Conservation (phyloP, 169 alveolate species). For the Condylostoma magnum region DNA sequence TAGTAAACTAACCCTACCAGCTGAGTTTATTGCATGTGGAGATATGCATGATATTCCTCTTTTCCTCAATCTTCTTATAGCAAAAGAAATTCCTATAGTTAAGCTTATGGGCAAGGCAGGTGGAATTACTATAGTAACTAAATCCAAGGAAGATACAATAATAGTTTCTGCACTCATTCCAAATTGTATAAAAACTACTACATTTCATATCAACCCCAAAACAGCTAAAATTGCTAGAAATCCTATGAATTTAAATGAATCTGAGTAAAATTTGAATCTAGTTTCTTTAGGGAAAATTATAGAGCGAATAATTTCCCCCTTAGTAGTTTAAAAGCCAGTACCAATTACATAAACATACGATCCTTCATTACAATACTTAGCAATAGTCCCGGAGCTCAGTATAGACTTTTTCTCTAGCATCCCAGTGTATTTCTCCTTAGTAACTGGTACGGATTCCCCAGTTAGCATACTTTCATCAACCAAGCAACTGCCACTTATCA, state of each 20-base stretch:
- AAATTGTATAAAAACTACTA: constrained; percentile 40
- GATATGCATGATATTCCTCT: constrained; percentile 89
- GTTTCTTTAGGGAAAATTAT: constrained; percentile 89
- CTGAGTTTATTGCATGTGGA: constrained; percentile 94
- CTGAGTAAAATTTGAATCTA: constrained; percentile 67
- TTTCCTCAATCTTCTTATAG: constrained; percentile 60
- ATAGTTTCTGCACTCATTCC: constrained; percentile 40
- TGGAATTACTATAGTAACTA: constrained; percentile 79
- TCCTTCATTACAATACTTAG: constrained; percentile 35
- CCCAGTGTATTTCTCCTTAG: constrained; percentile 66
- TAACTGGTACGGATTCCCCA: constrained; percentile 78
- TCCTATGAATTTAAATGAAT: constrained; percentile 56
- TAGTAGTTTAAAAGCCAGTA: constrained; percentile 84
- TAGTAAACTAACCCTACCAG: constrained; percentile 94
- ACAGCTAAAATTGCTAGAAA: constrained; percentile 53
- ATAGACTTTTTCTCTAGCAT: constrained; percentile 41
- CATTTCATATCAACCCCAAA: constrained; percentile 49
- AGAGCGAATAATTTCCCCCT: constrained; percentile 91
- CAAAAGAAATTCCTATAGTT: constrained; percentile 73
- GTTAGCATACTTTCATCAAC: constrained; percentile 85
- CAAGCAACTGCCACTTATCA: constrained; percentile 74
- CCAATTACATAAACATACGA: constrained; percentile 84
- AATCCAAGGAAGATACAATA: constrained; percentile 55
- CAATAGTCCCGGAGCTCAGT: constrained; percentile 58
- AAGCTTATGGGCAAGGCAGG: constrained; percentile 81